Base-by-base conservation (phyloP, 1,284 basidiomycete species). In the Phaffia rhodozyma region DNA sequence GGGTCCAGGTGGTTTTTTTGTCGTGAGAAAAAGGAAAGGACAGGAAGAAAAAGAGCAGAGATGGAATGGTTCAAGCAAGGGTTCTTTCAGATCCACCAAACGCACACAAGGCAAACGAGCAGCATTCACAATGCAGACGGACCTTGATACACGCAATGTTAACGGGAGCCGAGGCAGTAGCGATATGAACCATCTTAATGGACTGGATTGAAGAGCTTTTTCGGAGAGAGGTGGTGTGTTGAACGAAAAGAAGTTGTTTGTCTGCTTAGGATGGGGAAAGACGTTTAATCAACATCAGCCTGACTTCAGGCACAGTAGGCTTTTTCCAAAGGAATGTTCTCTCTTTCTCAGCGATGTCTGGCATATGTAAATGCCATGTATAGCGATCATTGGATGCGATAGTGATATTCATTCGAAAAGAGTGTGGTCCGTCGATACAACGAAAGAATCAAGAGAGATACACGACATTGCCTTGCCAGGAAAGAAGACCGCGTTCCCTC, bases 131-230 rank as follows among this genome's bases (percentile, higher is more conserved):
- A 23, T 20, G 34, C 25, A 48, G 13, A 69, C 83, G 72, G 68
- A 91, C 90, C 63, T 97, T 97, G 79, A 96, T 93, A 74, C 88
- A 89, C 32, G 92, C 92, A 71, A 97, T 96, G 78, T 97, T 97
- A 68, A 96, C 91, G 3, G 92, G 92, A 0, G 92, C 92, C 65
- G 91, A 88, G 16, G 86, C 85, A 25, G 92, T 97, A 6, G 91
- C 91, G 79, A 91, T 85, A 79, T 84, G 85, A 70, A 86, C 69
- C 70, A 74, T 74, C 58, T 53, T 68, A 55, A 34, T 27, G 38
- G 53, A 57, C 2, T 16, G 16, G 38, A 16, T 7, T 16, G 13
- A 16, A 16, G 38, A 43, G 16, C 38, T 43, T 43, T 7, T 43
- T 43, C 7, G 38, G 13, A 43, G 13, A 43, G 13, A 16, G 16